These are phyloP conservation scores for Zea luxurians DNA, from an alignment of 176 grass and related monocot species.

Conservation along the genomic window DNA sequence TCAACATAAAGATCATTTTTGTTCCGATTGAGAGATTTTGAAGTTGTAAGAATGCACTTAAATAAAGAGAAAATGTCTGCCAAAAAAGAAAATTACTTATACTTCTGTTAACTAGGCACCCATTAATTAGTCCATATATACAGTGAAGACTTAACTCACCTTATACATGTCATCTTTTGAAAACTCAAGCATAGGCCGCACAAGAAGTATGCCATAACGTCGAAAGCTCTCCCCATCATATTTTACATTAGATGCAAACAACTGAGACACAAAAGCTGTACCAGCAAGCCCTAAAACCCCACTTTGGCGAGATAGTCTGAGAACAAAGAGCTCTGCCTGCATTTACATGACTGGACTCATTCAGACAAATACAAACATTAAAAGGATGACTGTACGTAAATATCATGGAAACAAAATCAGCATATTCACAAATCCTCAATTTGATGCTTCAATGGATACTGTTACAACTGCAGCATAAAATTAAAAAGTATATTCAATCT, in stretches of 20 bases:
- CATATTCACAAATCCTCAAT: slow-evolving; percentile 24
- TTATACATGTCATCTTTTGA: slow-evolving; percentile 94
- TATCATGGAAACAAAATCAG: slow-evolving; percentile 24
- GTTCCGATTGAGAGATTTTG: not conserved
- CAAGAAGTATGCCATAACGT: slow-evolving; percentile 61
- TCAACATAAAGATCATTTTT: not conserved
- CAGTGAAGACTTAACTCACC: slow-evolving; percentile 45
- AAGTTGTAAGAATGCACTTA: not conserved
- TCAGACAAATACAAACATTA: slow-evolving; percentile 22
- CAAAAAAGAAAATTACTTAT: not conserved
- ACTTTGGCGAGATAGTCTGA: slow-evolving; percentile 92
- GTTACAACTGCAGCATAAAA: not conserved
- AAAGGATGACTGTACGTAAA: not conserved
- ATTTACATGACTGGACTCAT: slow-evolving; percentile 30
- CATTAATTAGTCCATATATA: slow-evolving; percentile 12
- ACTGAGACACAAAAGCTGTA: slow-evolving; percentile 80
- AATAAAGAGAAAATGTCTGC: slow-evolving; percentile 12
- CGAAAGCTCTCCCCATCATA: slow-evolving; percentile 49
- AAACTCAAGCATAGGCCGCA: slow-evolving; percentile 94
- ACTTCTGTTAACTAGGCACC: not conserved
- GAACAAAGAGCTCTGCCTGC: slow-evolving; percentile 91
- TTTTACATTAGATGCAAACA: slow-evolving; percentile 63
- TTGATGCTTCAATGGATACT: not conserved
- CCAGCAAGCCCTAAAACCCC: slow-evolving; percentile 96
- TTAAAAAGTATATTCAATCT: not conserved